Evolutionary conservation across 257 asterid genomes (phyloP).

Genomic region (Petrea volubilis): DNA sequence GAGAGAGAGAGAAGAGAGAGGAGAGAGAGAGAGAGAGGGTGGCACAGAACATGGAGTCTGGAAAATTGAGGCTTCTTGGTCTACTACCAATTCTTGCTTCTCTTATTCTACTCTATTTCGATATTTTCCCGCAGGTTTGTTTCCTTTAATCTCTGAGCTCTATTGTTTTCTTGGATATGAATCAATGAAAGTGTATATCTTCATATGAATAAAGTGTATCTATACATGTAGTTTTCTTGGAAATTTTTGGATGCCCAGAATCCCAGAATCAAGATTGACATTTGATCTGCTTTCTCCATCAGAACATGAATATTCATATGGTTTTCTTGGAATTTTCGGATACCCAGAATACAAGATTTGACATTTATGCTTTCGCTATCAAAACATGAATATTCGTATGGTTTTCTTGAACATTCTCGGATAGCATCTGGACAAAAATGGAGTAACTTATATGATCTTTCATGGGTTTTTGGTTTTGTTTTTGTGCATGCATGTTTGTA

Average conservation of each 20-base stretch:
- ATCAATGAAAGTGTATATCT: not conserved
- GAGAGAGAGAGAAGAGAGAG: conserved; percentile 5
- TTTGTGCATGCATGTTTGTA: conserved; percentile 22
- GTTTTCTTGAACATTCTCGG: conserved; percentile 12
- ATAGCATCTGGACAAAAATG: not conserved
- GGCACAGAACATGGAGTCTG: conserved; percentile 54
- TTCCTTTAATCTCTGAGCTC: not conserved
- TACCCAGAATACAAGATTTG: not conserved
- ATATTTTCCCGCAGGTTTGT: conserved; percentile 63
- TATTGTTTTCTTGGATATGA: not conserved
- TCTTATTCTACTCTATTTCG: conserved; percentile 51
- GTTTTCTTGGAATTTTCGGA: not conserved
- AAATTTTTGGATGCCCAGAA: not conserved
- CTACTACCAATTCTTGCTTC: conserved; percentile 73
- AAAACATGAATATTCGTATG: conserved; percentile 1
- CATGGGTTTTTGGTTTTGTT: conserved; percentile 1
- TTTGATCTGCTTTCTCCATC: too few species aligned
- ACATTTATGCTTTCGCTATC: not conserved
- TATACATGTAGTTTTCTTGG: not conserved
- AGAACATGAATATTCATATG: too few species aligned
- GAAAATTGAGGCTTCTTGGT: conserved; percentile 55
- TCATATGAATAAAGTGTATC: too few species aligned
- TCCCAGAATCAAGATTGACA: not conserved
- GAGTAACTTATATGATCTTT: not conserved
- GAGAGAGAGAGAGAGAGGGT: conserved; percentile 21